Conservation (phyloP, 2,329 filamentous ascomycete genomes). For the Dichotomopilus funicola region DNA sequence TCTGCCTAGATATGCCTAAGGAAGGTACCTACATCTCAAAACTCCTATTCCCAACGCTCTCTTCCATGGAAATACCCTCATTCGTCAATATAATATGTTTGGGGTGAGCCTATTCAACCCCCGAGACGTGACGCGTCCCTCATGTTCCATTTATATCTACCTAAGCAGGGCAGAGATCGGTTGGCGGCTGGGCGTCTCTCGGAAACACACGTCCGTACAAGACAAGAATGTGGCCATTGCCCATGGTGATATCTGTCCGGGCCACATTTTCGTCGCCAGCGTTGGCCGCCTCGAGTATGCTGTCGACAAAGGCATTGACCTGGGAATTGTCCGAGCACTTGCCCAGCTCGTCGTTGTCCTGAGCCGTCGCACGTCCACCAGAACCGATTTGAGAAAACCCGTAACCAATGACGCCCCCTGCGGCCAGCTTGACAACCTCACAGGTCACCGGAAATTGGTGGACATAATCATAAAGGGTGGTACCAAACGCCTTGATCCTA, state of each 20-base stretch:
- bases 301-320: background rate
- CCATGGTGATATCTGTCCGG: background rate
- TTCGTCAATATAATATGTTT: no score
- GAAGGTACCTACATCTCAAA: no score
- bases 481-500: background rate
- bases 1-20: no score
- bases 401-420: background rate
- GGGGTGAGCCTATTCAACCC: no score
- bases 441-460: background rate
- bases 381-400: background rate
- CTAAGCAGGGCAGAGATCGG: background rate
- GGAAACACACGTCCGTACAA: background rate
- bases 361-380: background rate
- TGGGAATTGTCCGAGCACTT: background rate
- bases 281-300: background rate
- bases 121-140: no score
- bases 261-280: background rate
- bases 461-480: background rate
- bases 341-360: background rate
- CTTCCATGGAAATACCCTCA: no score
- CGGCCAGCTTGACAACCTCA: background rate
- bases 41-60: no score
- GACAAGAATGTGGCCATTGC: background rate
- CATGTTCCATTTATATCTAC: background rate
- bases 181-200: background rate